Percentiles rank a stretch among this genome's conserved stretches.
Conservation (phyloP, 768 basidiomycete genomes). For the Hypsizygus marmoreus region DNA sequence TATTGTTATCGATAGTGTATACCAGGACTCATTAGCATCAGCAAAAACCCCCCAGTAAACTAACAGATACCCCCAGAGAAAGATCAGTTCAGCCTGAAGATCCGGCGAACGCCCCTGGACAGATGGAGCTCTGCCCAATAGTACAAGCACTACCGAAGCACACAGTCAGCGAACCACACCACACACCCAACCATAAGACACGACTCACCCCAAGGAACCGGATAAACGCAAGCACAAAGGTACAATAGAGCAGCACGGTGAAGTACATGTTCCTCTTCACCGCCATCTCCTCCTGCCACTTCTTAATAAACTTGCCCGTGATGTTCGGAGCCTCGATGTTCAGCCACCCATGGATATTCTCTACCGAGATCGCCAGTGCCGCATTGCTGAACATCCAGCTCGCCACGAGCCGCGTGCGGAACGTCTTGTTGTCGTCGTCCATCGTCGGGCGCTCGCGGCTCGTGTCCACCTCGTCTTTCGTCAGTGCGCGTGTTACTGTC, state of each 20-base stretch:
- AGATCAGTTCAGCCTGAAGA: constrained; percentile 20
- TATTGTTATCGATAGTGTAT: constrained; percentile 10
- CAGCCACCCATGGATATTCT: constrained; percentile 54
- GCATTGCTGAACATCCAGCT: constrained; percentile 73
- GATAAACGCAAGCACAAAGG: constrained; percentile 56
- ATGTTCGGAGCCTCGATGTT: constrained; percentile 35
- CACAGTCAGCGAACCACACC: background rate
- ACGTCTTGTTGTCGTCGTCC: constrained; percentile 83
- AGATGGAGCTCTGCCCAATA: constrained; percentile 24
- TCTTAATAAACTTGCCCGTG: constrained; percentile 28
- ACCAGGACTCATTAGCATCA: background rate
- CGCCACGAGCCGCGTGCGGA: constrained; percentile 78
- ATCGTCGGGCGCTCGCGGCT: constrained; percentile 65
- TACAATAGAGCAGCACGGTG: constrained; percentile 61
- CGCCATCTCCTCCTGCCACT: constrained; percentile 30
- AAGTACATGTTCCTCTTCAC: constrained; percentile 59
- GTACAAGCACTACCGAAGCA: constrained; percentile 18
- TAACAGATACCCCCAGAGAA: constrained; percentile 1
- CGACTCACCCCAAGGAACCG: constrained; percentile 61
- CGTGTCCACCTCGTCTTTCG: constrained; percentile 51
- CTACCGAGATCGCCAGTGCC: constrained; percentile 54
- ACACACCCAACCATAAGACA: background rate
- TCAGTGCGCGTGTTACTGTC: constrained; percentile 76
- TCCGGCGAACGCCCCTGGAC: constrained; percentile 17
- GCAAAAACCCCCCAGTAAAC: background rate